Conservation (phyloP, 2,329 filamentous ascomycete species). For the Colletotrichum caudatum region DNA sequence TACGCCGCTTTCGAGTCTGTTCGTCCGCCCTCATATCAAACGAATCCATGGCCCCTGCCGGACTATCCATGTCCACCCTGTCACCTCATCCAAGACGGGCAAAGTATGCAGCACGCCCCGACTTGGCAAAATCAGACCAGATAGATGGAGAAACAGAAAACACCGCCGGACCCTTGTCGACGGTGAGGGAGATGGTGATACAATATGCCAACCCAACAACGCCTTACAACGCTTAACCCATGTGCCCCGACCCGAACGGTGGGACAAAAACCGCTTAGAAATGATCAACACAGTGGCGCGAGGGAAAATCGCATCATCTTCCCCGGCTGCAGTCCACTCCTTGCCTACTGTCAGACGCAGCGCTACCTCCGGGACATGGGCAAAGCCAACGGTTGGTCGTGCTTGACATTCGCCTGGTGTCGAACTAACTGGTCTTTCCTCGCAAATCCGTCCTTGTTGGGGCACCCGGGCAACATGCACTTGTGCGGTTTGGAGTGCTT, state of each 20-base stretch:
- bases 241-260: constrained; percentile 4
- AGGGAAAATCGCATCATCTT: neutral
- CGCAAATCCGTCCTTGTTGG: constrained; percentile 57
- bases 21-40: neutral
- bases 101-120: neutral
- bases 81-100: constrained; percentile 1
- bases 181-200: constrained; percentile 39
- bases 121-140: neutral
- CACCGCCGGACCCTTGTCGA: constrained; percentile 11
- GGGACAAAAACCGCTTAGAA: neutral
- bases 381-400: constrained; percentile 42
- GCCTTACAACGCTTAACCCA: constrained; percentile 17
- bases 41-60: neutral
- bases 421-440: constrained; percentile 57
- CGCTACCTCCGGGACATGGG: constrained; percentile 24
- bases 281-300: constrained; percentile 3
- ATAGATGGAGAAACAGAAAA: neutral
- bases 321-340: neutral
- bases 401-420: constrained; percentile 56
- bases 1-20: neutral
- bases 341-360: neutral
- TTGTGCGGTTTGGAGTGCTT: constrained; percentile 58
- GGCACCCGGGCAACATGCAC: constrained; percentile 54
- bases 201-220: constrained; percentile 46
- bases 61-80: neutral